Evolutionary conservation across 2,329 filamentous ascomycete genomes (phyloP), one percentile per base, ranked within the genome.

Genomic region (Onygenales sp.): DNA sequence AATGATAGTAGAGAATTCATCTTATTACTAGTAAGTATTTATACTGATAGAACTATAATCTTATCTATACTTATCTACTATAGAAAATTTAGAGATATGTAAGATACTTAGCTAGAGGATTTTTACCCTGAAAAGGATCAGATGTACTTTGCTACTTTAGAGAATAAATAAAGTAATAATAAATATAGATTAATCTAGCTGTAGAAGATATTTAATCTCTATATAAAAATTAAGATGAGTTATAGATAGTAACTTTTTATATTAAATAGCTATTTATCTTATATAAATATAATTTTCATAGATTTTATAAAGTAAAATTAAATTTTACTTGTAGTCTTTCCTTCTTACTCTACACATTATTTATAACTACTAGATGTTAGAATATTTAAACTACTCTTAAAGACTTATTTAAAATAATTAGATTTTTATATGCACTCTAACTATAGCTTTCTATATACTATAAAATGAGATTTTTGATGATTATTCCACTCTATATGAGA

Each of bases 221-320:
- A 33, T 35, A 47, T 31, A 47, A 9, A 43, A 7, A 21, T 5
- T 11, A 33, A 36, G n/a, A 6, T 7, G 8, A 31, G 13, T 2
- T 31, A 31, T 13, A 31, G 31, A 3, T 47, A 47, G 4, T 13
- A 31, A 2, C 33, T 52, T 43, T 11, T 55, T 39, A 52, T 55
- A 44, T 8, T 55, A 5, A n/a, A 55, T 53, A 32, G 8, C 0
- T 35, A 55, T 33, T 45, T 9, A 4, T 55, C 33, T 31, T 31
- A 55, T 52, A 43, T 55, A 14, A 55, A 55, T 27, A 48, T 52
- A 11, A 38, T 42, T 48, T 55, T 52, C 17, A 55, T 55, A 31
- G 31, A 55, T 38, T 55, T 38, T 32, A 14, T 35, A 32, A 13
- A 52, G 32, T 2, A 21, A 32, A 42, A 55, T 55, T 35, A 31